Evolutionary conservation across 768 basidiomycete species (phyloP).

Genomic region (Rhodotorula diobovata): DNA sequence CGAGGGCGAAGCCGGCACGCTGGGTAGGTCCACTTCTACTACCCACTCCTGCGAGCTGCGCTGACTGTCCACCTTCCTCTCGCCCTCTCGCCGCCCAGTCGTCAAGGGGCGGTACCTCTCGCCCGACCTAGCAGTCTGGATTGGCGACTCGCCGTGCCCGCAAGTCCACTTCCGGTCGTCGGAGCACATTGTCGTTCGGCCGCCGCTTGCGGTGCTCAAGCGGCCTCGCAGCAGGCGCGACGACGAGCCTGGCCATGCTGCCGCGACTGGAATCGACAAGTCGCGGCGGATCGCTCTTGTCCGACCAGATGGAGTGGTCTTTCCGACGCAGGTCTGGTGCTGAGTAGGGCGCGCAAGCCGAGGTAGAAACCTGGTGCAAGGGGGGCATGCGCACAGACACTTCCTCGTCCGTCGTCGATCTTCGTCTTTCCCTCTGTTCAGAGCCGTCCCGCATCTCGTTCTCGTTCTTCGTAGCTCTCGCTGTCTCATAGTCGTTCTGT

Average conservation of each 20-base stretch:
- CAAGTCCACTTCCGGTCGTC: neutral
- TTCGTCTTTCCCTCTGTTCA: too few species aligned
- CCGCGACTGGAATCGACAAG: conserved; percentile 58
- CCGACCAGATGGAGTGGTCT: conserved; percentile 77
- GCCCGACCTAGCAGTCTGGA: conserved; percentile 77
- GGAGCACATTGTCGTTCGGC: conserved; percentile 51
- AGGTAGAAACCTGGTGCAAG: neutral
- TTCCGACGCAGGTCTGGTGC: conserved; percentile 66
- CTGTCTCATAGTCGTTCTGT: too few species aligned
- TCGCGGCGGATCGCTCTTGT: conserved; percentile 64
- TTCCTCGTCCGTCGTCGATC: neutral
- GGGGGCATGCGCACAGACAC: neutral
- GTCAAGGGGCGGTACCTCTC: conserved; percentile 85
- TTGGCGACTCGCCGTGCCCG: conserved; percentile 54
- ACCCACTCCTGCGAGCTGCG: neutral
- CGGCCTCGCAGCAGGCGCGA: too few species aligned
- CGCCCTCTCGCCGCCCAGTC: conserved; percentile 68
- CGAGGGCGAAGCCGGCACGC: neutral
- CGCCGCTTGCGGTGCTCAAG: conserved; percentile 52
- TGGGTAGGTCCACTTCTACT: neutral
- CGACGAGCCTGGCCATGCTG: conserved; percentile 38
- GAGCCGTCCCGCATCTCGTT: too few species aligned
- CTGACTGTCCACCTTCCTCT: neutral
- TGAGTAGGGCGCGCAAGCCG: neutral
- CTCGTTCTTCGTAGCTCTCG: too few species aligned